Percentiles rank a stretch among this genome's conserved stretches.
phyloP scores from a whole-genome alignment of 179 eudicot species.

The Nepenthes alata region DNA sequence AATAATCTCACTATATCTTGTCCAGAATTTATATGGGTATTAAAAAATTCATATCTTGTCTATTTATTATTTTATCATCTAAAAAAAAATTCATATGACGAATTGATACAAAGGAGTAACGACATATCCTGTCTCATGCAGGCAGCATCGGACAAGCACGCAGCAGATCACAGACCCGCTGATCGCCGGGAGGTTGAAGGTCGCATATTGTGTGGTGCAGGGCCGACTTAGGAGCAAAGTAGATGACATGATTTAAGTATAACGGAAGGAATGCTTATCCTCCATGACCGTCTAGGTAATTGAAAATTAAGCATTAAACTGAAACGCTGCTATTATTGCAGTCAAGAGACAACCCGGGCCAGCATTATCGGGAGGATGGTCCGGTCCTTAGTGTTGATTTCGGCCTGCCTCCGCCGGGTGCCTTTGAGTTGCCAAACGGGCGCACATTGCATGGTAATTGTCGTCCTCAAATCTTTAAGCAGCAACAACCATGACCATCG shows the following conservation, averaged over 20 bases:
- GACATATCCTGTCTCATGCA: no score
- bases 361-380: slow-evolving; percentile 67
- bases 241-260: slow-evolving; percentile 25
- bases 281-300: slow-evolving; percentile 66
- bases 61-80: no score
- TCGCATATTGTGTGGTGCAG: slow-evolving; percentile 39
- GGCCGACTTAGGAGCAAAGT: slow-evolving; percentile 38
- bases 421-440: slow-evolving; percentile 51
- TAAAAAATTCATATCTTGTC: no score
- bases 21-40: no score
- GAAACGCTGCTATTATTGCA: slow-evolving; percentile 80
- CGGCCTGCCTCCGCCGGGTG: slow-evolving; percentile 89
- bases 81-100: no score
- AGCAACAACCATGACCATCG: neutral
- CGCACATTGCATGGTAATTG: slow-evolving; percentile 28
- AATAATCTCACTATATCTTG: no score
- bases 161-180: slow-evolving; percentile 36
- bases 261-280: slow-evolving; percentile 14
- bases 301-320: slow-evolving; percentile 58
- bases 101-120: no score
- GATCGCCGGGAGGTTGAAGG: slow-evolving; percentile 82
- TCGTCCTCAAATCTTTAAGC: neutral
- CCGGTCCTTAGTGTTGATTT: slow-evolving; percentile 83
- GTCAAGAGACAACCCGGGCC: slow-evolving; percentile 81
- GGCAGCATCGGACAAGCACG: slow-evolving; percentile 85